These are phyloP conservation scores for Colletotrichum simmondsii DNA, from an alignment of 2,329 filamentous ascomycete genomes.

Conservation along the genomic window DNA sequence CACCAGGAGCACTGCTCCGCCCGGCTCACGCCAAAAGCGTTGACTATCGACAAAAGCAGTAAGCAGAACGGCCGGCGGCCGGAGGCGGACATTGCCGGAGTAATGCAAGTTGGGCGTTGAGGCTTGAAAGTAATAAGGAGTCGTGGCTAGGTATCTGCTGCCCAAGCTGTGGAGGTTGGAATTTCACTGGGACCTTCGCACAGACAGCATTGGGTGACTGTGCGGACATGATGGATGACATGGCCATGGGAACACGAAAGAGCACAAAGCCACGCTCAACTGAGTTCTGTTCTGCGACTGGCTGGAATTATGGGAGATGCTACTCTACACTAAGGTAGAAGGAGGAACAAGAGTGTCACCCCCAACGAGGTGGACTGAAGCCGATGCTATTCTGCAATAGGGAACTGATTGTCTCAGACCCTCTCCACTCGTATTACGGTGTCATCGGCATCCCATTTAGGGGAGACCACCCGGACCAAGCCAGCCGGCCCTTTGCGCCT, in stretches of 20 bases:
- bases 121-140: not conserved
- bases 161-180: not conserved
- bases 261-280: not conserved
- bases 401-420: slow-evolving; percentile 23
- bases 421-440: slow-evolving; percentile 7
- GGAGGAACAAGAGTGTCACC: not conserved
- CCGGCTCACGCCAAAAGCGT: not conserved
- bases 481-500: not conserved
- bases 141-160: too few relatives aligned
- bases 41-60: slow-evolving; percentile 14
- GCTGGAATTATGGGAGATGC: not conserved
- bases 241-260: not conserved
- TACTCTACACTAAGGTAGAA: too few relatives aligned
- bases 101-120: slow-evolving; percentile 2
- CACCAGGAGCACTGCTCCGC: not conserved
- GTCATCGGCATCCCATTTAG: not conserved
- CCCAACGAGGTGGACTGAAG: not conserved
- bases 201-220: not conserved
- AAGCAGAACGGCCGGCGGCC: not conserved
- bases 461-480: not conserved
- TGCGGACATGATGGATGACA: too few relatives aligned
- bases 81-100: slow-evolving; percentile 5
- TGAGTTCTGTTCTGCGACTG: not conserved
- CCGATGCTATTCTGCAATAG: slow-evolving; percentile 13
- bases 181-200: not conserved